Conservation (phyloP, 106 monocot genomes). For the Dendrobium chrysotoxum region DNA sequence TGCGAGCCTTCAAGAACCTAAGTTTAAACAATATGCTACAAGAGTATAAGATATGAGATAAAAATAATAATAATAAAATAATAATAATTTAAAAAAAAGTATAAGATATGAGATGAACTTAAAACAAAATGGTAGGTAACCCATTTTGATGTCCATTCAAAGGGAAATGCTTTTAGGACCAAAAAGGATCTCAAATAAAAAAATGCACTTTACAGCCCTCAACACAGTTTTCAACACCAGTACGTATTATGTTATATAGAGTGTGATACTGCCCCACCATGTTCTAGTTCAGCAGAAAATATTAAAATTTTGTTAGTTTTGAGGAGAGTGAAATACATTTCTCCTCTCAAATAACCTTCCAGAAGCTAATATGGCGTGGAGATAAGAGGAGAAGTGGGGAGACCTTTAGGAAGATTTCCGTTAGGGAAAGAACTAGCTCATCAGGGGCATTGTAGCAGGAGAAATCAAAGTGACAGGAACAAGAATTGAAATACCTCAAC, state of each 20-base stretch:
- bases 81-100: too few species aligned
- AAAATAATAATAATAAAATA: too few species aligned
- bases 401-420: background rate
- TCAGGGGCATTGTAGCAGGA: background rate
- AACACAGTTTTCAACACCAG: background rate
- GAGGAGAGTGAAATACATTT: background rate
- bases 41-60: background rate
- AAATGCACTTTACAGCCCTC: background rate
- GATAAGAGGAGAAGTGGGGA: background rate
- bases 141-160: background rate
- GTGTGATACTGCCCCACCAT: background rate
- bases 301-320: background rate
- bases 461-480: background rate
- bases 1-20: slow-evolving; percentile 62
- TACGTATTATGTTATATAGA: background rate
- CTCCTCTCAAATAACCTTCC: background rate
- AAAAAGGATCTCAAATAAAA: background rate
- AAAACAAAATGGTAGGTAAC: background rate
- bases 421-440: background rate
- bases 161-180: background rate
- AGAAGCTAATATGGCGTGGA: background rate
- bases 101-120: background rate
- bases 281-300: background rate
- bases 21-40: background rate
- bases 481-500: slow-evolving; percentile 29